A percentile compares a stretch with the other conserved stretches of the same genome.
phyloP scores from a whole-genome alignment of 129 eudicot species.

The Solidago caesia region DNA sequence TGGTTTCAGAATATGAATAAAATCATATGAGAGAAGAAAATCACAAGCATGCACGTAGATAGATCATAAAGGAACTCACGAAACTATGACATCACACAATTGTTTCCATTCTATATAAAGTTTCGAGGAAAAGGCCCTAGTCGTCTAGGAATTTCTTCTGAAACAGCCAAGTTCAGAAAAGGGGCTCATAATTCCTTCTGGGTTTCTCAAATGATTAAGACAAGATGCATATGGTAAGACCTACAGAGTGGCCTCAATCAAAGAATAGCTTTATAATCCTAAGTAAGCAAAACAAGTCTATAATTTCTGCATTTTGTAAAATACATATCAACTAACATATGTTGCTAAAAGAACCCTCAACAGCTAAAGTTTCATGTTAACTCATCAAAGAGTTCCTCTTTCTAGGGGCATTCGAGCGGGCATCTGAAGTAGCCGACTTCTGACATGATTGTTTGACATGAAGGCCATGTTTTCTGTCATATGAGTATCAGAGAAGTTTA shows the following conservation, averaged over 20 bases:
- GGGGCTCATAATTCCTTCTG: background rate
- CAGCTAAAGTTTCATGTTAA: background rate
- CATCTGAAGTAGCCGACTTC: too few species aligned
- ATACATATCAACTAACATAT: background rate
- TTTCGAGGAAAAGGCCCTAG: background rate
- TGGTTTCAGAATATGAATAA: constrained; percentile 9
- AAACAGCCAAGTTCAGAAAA: constrained; percentile 8
- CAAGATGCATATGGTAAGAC: background rate
- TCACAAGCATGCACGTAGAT: constrained; percentile 15
- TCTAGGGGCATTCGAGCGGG: background rate
- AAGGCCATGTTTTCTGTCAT: too few species aligned
- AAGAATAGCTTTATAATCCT: background rate
- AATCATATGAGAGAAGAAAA: background rate
- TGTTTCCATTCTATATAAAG: background rate
- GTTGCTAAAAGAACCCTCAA: constrained; percentile 9
- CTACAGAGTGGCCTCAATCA: background rate
- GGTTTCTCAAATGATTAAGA: background rate
- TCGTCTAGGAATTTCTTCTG: background rate
- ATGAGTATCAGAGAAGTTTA: too few species aligned
- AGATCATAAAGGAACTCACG: background rate
- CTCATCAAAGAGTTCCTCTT: background rate
- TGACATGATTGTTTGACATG: too few species aligned
- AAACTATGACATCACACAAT: background rate
- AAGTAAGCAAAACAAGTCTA: background rate
- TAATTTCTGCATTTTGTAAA: background rate